Evolutionary conservation across 805 yeast genomes (phyloP).

Genomic region (Blastobotrys muscicola): DNA sequence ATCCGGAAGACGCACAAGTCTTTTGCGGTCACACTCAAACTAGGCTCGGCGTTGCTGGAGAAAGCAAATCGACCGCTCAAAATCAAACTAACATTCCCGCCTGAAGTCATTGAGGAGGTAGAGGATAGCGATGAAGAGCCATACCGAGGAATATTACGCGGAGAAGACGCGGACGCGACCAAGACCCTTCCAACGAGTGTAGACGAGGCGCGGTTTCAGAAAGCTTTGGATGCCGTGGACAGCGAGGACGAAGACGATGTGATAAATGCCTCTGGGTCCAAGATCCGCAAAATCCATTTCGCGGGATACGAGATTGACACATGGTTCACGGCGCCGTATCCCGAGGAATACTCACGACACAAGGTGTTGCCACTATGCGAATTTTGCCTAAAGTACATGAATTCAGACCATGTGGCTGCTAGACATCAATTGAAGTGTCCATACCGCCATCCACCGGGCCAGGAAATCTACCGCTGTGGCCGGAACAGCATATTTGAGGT

Average conservation of each 20-base stretch:
- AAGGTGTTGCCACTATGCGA: conserved; percentile 69
- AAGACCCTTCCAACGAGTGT: conserved; percentile 48
- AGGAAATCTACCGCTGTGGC: conserved; percentile 76
- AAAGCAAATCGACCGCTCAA: neutral
- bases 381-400: conserved; percentile 71
- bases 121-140: conserved; percentile 40
- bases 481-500: conserved; percentile 74
- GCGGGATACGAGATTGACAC: conserved; percentile 70
- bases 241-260: neutral
- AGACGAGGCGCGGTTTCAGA: conserved; percentile 43
- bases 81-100: neutral
- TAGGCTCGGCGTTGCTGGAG: conserved; percentile 1
- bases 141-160: conserved; percentile 53
- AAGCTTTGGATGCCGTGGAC: conserved; percentile 10
- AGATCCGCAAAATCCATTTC: conserved; percentile 57
- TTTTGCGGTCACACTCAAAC: neutral
- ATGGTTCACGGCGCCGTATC: conserved; percentile 91
- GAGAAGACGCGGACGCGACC: conserved; percentile 49
- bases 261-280: conserved; percentile 26
- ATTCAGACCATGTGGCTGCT: conserved; percentile 51
- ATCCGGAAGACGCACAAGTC: too few species aligned
- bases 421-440: conserved; percentile 74
- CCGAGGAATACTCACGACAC: conserved; percentile 66
- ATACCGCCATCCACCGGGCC: conserved; percentile 74
- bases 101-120: conserved; percentile 8